Evolutionary conservation across 208 protist species (phyloP).

Genomic region (Trichomonas tenax): DNA sequence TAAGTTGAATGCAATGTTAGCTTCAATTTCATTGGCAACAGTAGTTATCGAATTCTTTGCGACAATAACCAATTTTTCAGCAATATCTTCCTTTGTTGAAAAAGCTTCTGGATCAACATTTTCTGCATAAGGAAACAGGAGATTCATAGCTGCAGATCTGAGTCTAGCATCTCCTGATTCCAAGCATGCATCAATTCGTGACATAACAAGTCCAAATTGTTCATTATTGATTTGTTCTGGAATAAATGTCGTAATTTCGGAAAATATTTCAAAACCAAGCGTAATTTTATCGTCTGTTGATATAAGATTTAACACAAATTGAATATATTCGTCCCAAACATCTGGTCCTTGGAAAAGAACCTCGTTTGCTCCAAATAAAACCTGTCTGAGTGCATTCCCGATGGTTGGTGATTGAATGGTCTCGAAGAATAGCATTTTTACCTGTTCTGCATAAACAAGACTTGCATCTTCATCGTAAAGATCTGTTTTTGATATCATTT

Average conservation of each 20-base stretch:
- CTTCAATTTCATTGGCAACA: not conserved
- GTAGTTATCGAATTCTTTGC: not conserved
- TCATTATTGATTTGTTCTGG: not conserved
- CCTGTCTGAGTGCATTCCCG: not conserved
- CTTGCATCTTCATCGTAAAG: not conserved
- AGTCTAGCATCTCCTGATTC: not conserved
- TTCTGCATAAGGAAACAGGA: not conserved
- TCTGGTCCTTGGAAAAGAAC: not conserved
- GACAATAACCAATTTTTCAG: not conserved
- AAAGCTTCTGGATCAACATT: not conserved
- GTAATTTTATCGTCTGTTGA: not conserved
- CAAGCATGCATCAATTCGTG: not conserved
- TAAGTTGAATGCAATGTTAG: not conserved
- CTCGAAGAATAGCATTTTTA: not conserved
- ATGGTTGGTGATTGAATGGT: not conserved
- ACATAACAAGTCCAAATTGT: not conserved
- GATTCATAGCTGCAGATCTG: not conserved
- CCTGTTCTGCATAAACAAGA: not conserved
- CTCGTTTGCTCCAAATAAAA: not conserved
- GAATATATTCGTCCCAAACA: not conserved
- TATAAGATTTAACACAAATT: not conserved
- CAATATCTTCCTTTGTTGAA: not conserved
- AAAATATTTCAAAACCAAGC: not conserved
- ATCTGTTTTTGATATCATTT: not conserved
- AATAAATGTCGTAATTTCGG: not conserved